Conservation (phyloP, 305 asterid species). For the Ajuga reptans region DNA sequence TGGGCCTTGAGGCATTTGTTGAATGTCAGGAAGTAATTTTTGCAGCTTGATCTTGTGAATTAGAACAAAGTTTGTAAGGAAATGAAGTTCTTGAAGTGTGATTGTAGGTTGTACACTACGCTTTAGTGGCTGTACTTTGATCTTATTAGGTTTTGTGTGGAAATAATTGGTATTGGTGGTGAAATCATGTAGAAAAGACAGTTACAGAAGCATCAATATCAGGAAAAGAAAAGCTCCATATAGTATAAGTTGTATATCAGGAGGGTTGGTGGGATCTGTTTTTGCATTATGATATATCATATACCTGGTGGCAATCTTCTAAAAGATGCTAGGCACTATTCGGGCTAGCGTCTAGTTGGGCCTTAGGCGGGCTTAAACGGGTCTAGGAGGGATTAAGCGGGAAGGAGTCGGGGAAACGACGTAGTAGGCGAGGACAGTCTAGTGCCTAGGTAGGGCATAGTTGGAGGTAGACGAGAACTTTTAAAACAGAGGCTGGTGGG, state of each 20-base stretch:
- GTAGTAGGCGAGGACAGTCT: too few relatives aligned
- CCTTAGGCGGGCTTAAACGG: too few relatives aligned
- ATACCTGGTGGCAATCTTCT: too few relatives aligned
- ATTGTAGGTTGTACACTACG: background rate
- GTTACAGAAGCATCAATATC: background rate
- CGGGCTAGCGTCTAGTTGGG: too few relatives aligned
- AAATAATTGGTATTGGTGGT: background rate
- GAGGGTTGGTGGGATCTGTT: background rate
- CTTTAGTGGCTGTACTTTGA: slow-evolving; percentile 8
- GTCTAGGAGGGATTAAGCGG: too few relatives aligned
- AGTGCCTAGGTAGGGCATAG: too few relatives aligned
- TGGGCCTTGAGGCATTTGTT: background rate
- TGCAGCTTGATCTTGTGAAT: slow-evolving; percentile 11
- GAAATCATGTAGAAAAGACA: background rate
- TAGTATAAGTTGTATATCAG: background rate
- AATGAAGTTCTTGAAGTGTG: slow-evolving; percentile 3
- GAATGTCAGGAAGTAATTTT: background rate
- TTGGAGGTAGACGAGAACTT: too few relatives aligned
- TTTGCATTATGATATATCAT: too few relatives aligned
- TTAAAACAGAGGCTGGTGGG: too few relatives aligned
- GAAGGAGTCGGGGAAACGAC: too few relatives aligned
- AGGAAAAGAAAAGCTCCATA: background rate
- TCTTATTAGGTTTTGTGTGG: background rate
- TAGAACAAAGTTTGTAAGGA: background rate
- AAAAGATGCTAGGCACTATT: too few relatives aligned